Evolutionary conservation across 1,284 basidiomycete genomes (phyloP), one percentile per base, ranked within the genome.

Genomic region (Mrakiaceae sp.): DNA sequence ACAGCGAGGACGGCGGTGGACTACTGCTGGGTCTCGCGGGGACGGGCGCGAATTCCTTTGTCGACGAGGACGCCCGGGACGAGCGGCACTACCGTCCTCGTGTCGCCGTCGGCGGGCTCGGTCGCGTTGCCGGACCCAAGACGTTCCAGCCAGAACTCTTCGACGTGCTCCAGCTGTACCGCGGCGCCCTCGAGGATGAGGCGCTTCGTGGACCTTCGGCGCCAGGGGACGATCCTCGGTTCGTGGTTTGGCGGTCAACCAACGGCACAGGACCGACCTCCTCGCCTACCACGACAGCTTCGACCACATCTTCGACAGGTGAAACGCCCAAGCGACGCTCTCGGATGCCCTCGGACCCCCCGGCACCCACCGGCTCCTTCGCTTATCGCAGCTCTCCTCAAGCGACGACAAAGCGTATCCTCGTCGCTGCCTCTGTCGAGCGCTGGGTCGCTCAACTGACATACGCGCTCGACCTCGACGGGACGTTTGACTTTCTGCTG

Each of bases 391-490:
- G 11, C n/a, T 39, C 43, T 53, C 4, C 16, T 5, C 5, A 3
- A 14, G n/a, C 40, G 11, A 39, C 49, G 61, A 72, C 27, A 77
- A 79, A 69, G 82, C 80, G 69, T 77, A 52, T 88, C 48, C 77
- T 93, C 12, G 78, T 92, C 48, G 90, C 88, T 0, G 90, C 90
- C 4, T 90, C 88, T 3, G 88, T 92, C 69, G 90, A 93, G 73
- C 84, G 90, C 1, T 90, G 89, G 88, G 85, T 93, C 66, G 88
- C 88, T 0, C 89, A 93, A 71, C 78, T 92, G 57, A 92, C 90
- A 46, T 84, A 87, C 70, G 87, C 90, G 72, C 86, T 90, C 69
- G 79, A 92, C 39, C 80, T 89, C 65, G 67, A 65, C 39, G 59
- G 40, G n/a, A 47, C 55, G 14, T 64, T 68, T 39, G 84, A 87